A percentile compares a stretch with the other conserved stretches of the same genome.
Evolutionary conservation across 495 filamentous ascomycete species (phyloP).

Genomic region (Cercophora sp.): DNA sequence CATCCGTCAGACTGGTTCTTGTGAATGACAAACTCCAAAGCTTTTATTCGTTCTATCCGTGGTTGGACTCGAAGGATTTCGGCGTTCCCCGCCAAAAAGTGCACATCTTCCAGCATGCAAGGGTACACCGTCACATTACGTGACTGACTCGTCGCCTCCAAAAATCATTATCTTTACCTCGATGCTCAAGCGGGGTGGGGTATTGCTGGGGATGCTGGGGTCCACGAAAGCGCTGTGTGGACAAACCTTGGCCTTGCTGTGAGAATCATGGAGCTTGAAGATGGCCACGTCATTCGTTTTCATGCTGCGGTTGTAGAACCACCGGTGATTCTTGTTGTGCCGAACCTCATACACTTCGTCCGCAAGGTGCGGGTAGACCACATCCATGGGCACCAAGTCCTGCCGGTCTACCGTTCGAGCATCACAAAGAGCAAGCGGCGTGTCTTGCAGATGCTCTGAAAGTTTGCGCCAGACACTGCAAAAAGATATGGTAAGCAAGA

Average conservation of each 20-base stretch:
- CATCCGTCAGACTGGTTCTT: no score
- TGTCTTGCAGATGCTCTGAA: neutral
- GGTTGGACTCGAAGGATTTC: no score
- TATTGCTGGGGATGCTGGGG: neutral
- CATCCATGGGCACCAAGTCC: constrained; percentile 1
- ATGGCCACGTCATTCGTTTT: neutral
- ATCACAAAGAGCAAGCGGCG: constrained; percentile 2
- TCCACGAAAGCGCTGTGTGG: constrained; percentile 1
- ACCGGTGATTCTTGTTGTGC: constrained; percentile 4
- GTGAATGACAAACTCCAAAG: no score
- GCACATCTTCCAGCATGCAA: no score
- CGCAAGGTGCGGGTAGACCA: constrained; percentile 4
- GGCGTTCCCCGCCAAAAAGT: no score
- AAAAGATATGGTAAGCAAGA: neutral
- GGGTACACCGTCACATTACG: no score
- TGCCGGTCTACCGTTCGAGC: neutral
- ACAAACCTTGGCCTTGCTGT: neutral
- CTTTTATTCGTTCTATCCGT: no score
- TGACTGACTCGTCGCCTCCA: no score
- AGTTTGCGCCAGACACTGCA: constrained; percentile 2
- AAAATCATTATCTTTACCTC: constrained; percentile 7
- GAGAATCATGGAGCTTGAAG: constrained; percentile 2
- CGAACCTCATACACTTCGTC: constrained; percentile 4
- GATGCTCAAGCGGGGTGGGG: neutral
- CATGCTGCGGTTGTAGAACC: constrained; percentile 4